Evolutionary conservation across 2,329 filamentous ascomycete species (phyloP).

Genomic region (Colletotrichum cuscutae): DNA sequence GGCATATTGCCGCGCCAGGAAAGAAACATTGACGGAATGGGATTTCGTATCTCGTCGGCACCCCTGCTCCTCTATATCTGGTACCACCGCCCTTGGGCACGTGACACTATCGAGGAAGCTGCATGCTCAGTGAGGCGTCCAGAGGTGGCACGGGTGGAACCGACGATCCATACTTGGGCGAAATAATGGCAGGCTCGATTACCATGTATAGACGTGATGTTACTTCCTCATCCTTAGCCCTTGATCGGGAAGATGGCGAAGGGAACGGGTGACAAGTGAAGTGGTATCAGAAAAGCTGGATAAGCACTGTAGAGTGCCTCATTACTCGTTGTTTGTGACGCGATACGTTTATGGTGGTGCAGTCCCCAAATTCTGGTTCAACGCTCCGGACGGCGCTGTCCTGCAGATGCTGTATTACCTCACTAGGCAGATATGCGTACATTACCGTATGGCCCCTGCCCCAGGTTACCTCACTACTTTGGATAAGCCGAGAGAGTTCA

Average conservation of each 20-base stretch:
- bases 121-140: neutral
- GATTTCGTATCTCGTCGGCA: neutral
- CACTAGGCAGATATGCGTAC: neutral
- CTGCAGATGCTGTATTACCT: neutral
- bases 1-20: neutral
- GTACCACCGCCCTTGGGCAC: neutral
- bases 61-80: neutral
- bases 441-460: neutral
- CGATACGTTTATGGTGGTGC: neutral
- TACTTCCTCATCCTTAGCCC: neutral
- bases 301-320: neutral
- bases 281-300: neutral
- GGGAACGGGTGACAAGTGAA: neutral
- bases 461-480: too few species aligned
- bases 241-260: neutral
- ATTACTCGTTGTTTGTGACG: neutral
- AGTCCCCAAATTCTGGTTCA: slow-evolving; percentile 24
- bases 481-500: too few species aligned
- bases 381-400: neutral
- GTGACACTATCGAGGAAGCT: neutral
- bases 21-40: neutral
- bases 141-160: too few species aligned
- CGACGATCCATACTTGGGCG: too few species aligned
- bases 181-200: too few species aligned
- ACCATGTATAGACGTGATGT: neutral